Base-by-base conservation (phyloP, 257 asterid species). In the Linderniella brevidens region DNA sequence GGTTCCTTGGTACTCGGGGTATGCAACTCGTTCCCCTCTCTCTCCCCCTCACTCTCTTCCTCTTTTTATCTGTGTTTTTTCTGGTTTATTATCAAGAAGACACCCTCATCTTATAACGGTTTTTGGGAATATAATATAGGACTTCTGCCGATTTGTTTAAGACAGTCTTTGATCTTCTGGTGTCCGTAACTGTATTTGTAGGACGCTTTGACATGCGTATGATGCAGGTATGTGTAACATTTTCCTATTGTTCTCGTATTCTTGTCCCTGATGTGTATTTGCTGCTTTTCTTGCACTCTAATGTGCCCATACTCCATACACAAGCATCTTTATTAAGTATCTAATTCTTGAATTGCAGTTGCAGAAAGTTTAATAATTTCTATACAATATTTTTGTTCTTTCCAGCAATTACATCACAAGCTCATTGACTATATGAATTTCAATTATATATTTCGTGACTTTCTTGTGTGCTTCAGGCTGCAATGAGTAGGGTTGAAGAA, bases 161-260 rank as follows among this genome's bases (percentile, higher is more conserved):
- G 93, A 90, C 98, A 40, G 93, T 79, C 46, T 90, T 90, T 73
- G 98, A 90, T 69, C 80, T 90, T 44, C 70, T 90, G 67, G 98
- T 90, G 39, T 90, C 98, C 10, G 96, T 90, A 44, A 85, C 98
- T 35, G 80, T 90, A 46, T 90, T 90, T 68, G 98, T 90, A 59
- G 98, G 98, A n/a, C 98, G 98, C 58, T 90, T 90, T 63, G 98
- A 90, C 81, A 90, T 90, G 96, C 96, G 98, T 35, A 90, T 85
- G 94, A 78, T 90, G 98, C 96, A 90, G 96, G 98, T 88, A 70
- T 48, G 9, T n/a, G 1, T 36, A 42, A 40, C 55, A 9, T 32
- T 55, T 52, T 55, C 48, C 32, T 42, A 47, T 44, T 10, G 37
- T 48, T 29, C 8, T 48, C 44, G 45, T 17, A 15, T 49, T 57